Base-by-base conservation (phyloP, 352 stramenopile genomes). In the Thraustochytrium striatum region DNA sequence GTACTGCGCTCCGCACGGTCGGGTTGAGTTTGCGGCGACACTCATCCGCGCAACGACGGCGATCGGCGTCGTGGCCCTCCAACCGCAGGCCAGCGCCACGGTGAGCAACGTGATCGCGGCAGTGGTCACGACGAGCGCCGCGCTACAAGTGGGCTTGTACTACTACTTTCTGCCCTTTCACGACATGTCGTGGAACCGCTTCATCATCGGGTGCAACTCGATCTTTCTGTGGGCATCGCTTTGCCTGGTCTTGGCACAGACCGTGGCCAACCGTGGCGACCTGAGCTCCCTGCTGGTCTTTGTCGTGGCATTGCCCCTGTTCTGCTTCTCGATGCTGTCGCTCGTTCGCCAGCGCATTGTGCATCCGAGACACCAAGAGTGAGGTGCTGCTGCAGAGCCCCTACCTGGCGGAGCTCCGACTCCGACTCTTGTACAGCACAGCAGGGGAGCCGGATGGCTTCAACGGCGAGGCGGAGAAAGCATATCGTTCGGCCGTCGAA, bases 251-350 rank as follows among this genome's bases (percentile, higher is more conserved):
- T 53, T 62, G 11, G 69, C 69, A 7, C 57, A 79, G 7, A 33
- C 52, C 8, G 52, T 79, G 13, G 16, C 50, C 25, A 50, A 79
- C 69, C 7, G 21, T 2, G n/a, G 19, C 11, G 69, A 79, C 38
- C n/a, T 7, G 16, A 69, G 69, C 55, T 55, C 69, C 16, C n/a
- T 79, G 16, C 21, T 72, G 5, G 2, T 73, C 16, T 79, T 62
- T 25, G 30, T 79, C 16, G 11, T 33, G 9, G 52, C 35, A 3
- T 19, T 69, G 1, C 47, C 52, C 0, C 50, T 79, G 3, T 7
- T 13, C 52, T n/a, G 9, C n/a, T 50, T 65, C 33, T n/a, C 50
- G 21, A 28, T 38, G n/a, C 21, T 7, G 7, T 19, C 69, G 2
- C 50, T n/a, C 5, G 52, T 69, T 43, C 35, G 36, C 9, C 5